Percentiles rank a stretch among this genome's conserved stretches.
phyloP scores from a whole-genome alignment of 441 rosid species.

The Brassica hybrid region DNA sequence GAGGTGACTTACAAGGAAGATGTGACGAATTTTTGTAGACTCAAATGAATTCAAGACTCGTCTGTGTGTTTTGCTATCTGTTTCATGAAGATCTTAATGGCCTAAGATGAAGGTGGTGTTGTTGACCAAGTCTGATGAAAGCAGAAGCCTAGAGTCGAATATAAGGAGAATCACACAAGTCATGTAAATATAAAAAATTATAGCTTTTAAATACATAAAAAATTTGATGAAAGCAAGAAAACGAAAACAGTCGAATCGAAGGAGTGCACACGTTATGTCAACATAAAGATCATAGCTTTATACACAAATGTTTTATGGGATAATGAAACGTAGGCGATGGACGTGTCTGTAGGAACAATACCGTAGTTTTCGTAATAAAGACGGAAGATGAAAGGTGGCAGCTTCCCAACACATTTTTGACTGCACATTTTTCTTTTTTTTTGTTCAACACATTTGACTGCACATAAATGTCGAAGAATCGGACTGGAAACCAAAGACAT shows the following conservation, averaged over 20 bases:
- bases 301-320: background rate
- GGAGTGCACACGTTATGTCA: background rate
- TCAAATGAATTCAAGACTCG: conserved; percentile 3
- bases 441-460: background rate
- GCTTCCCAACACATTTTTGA: background rate
- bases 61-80: conserved; percentile 12
- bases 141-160: background rate
- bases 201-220: background rate
- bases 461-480: background rate
- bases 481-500: background rate
- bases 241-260: background rate
- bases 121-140: conserved; percentile 31
- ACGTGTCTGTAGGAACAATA: conserved; percentile 14
- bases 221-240: background rate
- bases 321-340: background rate
- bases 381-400: background rate
- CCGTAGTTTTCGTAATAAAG: background rate
- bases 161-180: conserved; percentile 1
- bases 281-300: background rate
- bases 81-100: conserved; percentile 10
- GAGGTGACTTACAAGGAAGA: conserved; percentile 19
- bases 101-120: conserved; percentile 33
- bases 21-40: conserved; percentile 27
- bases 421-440: too few relatives aligned
- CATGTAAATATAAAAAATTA: background rate